Evolutionary conservation across 73 alveolate species (phyloP).

Genomic region (Diophrys sp.): DNA sequence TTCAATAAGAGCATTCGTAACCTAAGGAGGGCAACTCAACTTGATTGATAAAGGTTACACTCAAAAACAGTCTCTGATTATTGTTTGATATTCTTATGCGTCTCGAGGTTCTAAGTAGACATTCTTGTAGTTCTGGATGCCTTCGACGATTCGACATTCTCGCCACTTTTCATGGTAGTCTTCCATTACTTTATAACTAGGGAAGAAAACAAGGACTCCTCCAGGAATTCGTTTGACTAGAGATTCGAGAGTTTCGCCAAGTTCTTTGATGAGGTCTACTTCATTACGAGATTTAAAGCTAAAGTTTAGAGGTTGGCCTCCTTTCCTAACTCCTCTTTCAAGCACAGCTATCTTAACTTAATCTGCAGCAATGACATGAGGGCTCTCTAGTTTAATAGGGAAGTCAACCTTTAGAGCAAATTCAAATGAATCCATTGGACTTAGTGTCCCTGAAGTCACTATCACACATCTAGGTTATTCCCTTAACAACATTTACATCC

Average conservation of each 20-base stretch:
- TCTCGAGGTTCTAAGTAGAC: constrained; percentile 51
- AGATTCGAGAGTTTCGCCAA: constrained; percentile 71
- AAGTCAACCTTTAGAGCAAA: constrained; percentile 11
- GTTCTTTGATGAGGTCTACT: constrained; percentile 56
- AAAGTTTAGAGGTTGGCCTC: no score
- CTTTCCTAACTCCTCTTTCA: constrained; percentile 43
- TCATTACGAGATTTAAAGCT: constrained; percentile 68
- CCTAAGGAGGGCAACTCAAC: no score
- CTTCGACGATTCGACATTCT: constrained; percentile 19
- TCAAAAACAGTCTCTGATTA: not conserved
- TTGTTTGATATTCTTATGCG: no score
- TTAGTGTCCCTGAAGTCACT: constrained; percentile 36
- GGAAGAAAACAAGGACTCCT: constrained; percentile 86
- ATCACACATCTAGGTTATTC: constrained; percentile 18
- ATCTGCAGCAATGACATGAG: constrained; percentile 18
- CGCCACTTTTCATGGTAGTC: constrained; percentile 63
- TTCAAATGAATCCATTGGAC: constrained; percentile 22
- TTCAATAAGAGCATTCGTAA: no score
- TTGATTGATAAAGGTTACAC: constrained; percentile 5
- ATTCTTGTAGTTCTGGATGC: constrained; percentile 39
- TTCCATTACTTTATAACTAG: constrained; percentile 68
- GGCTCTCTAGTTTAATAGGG: constrained; percentile 6
- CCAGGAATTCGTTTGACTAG: constrained; percentile 67
- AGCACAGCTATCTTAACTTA: constrained; percentile 49
- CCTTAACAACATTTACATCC: constrained; percentile 2